Conservation (phyloP, 192 early-diverging fungal species). For the Lunasporangiospora selenospora region DNA sequence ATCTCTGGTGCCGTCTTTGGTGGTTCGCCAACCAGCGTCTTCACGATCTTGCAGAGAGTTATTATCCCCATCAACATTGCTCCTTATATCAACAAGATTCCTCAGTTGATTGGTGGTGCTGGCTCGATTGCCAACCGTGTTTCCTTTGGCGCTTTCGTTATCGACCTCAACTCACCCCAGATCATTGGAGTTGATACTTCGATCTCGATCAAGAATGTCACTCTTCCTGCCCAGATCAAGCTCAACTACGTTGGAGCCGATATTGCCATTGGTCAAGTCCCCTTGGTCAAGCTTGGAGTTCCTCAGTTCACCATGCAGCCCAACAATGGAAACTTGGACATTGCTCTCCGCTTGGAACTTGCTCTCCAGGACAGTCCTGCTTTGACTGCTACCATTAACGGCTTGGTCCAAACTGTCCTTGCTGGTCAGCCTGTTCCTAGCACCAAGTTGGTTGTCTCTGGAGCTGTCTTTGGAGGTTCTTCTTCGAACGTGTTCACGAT, state of each 20-base stretch:
- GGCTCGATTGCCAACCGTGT: conserved; percentile 16
- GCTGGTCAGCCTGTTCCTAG: conserved; percentile 11
- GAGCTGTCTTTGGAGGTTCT: conserved; percentile 25
- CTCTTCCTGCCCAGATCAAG: conserved; percentile 37
- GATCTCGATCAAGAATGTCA: conserved; percentile 31
- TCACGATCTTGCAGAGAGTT: conserved; percentile 5
- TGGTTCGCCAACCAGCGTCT: conserved; percentile 3
- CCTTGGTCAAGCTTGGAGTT: conserved; percentile 15
- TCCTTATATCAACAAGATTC: conserved; percentile 7
- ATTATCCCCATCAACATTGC: not conserved
- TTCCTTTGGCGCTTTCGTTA: conserved; percentile 8
- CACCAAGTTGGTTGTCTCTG: conserved; percentile 20
- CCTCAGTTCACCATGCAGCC: conserved; percentile 22
- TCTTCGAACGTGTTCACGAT: conserved; percentile 31
- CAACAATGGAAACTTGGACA: conserved; percentile 13
- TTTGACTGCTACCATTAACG: conserved; percentile 19
- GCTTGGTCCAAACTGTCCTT: conserved; percentile 10
- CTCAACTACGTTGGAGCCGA: conserved; percentile 38
- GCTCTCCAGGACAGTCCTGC: conserved; percentile 13
- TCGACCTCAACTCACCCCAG: conserved; percentile 42
- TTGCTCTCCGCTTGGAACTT: conserved; percentile 12
- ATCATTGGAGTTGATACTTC: conserved; percentile 24
- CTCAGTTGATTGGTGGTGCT: conserved; percentile 5
- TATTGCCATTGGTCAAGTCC: conserved; percentile 17
- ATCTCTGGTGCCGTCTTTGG: conserved; percentile 5